A percentile compares a stretch with the other conserved stretches of the same genome.
These are phyloP conservation scores for Mentha longifolia DNA, from an alignment of 257 asterid species.

Conservation along the genomic window DNA sequence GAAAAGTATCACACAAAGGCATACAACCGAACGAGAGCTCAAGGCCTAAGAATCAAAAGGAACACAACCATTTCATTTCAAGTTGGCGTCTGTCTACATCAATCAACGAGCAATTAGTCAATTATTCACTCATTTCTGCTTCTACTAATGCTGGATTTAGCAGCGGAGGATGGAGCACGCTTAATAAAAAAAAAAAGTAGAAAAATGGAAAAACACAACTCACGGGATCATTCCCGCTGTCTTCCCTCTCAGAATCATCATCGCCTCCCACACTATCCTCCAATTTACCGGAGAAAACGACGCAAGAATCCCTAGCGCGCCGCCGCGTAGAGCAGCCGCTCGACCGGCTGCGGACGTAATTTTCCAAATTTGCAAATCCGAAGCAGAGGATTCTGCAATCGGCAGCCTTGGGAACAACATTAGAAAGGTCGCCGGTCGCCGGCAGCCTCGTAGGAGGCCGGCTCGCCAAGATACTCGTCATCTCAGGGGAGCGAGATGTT, in stretches of 20 bases:
- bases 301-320: conserved; percentile 37
- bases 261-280: conserved; percentile 48
- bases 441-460: conserved; percentile 52
- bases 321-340: conserved; percentile 25
- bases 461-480: conserved; percentile 67
- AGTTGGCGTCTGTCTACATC: not conserved
- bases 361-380: conserved; percentile 42
- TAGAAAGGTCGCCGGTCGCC: conserved; percentile 41
- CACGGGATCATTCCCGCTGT: conserved; percentile 54
- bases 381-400: conserved; percentile 46
- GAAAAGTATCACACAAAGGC: not conserved
- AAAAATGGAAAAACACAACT: conserved; percentile 35
- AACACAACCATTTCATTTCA: conserved; percentile 1
- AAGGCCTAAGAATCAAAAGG: not conserved
- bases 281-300: conserved; percentile 56
- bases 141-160: not conserved
- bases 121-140: not conserved
- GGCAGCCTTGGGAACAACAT: conserved; percentile 38
- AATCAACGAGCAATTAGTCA: not conserved
- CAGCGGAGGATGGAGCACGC: not conserved
- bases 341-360: conserved; percentile 35
- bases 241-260: conserved; percentile 47
- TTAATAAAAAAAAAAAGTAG: not conserved
- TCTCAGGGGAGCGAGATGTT: conserved; percentile 23
- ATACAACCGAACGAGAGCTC: not conserved